Evolutionary conservation across 495 filamentous ascomycete species (phyloP).

Genomic region (Schizothecium vesticola): DNA sequence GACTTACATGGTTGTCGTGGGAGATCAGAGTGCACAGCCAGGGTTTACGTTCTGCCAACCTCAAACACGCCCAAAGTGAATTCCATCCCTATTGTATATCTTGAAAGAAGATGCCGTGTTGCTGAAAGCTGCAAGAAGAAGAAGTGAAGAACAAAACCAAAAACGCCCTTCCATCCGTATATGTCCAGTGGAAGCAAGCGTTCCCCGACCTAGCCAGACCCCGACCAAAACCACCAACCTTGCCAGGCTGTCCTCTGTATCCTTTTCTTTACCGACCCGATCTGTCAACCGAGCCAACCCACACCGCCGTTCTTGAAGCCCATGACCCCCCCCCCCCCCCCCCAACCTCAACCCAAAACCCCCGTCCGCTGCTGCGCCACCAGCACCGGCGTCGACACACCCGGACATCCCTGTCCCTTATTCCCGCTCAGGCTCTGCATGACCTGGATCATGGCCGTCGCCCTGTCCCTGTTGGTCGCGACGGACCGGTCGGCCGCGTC

Average conservation of each 20-base stretch:
- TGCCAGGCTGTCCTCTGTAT: not conserved
- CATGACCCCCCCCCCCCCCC: too few species aligned
- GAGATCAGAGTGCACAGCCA: too few species aligned
- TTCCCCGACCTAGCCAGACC: not conserved
- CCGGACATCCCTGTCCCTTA: conserved; percentile 23
- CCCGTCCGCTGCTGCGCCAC: conserved; percentile 19
- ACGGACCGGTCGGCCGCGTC: conserved; percentile 12
- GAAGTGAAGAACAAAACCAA: not conserved
- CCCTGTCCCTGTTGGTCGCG: conserved; percentile 13
- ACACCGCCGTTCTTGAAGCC: not conserved
- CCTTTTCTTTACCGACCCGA: not conserved
- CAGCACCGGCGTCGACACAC: conserved; percentile 17
- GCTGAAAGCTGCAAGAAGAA: not conserved
- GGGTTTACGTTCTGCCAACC: too few species aligned
- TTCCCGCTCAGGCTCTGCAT: conserved; percentile 23
- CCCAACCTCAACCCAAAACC: not conserved
- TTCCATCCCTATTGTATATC: not conserved
- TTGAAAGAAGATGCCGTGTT: not conserved
- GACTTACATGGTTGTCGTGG: too few species aligned
- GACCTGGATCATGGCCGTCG: conserved; percentile 25
- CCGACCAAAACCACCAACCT: not conserved
- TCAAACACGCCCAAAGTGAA: not conserved
- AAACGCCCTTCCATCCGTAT: not conserved
- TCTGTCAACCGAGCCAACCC: not conserved
- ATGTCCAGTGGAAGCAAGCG: not conserved